Conservation (phyloP, 140 eudicot genomes). For the Erigeron philadelphicus region DNA sequence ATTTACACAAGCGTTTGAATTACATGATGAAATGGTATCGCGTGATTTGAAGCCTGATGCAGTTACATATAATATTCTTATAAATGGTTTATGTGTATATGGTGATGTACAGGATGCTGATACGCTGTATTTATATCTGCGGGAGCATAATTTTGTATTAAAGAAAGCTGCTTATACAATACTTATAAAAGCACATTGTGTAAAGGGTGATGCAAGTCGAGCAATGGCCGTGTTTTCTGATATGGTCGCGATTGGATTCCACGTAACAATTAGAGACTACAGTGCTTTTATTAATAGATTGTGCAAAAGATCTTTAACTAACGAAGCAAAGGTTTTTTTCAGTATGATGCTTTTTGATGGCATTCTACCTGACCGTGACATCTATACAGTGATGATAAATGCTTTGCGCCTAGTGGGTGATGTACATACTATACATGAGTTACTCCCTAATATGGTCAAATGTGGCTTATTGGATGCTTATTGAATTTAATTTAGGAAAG, state of each 20-base stretch:
- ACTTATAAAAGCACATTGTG: slow-evolving; percentile 84
- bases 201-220: slow-evolving; percentile 56
- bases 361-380: slow-evolving; percentile 40
- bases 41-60: slow-evolving; percentile 48
- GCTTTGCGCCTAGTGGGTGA: slow-evolving; percentile 42
- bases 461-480: slow-evolving; percentile 34
- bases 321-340: slow-evolving; percentile 58
- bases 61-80: slow-evolving; percentile 69
- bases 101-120: slow-evolving; percentile 63
- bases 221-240: slow-evolving; percentile 49
- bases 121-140: slow-evolving; percentile 38
- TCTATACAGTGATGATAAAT: slow-evolving; percentile 44
- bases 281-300: slow-evolving; percentile 67
- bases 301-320: slow-evolving; percentile 57
- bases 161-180: slow-evolving; percentile 58
- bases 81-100: slow-evolving; percentile 60
- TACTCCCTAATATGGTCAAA: slow-evolving; percentile 49
- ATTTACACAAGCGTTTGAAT: slow-evolving; percentile 44
- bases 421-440: slow-evolving; percentile 30
- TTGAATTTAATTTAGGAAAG: not conserved
- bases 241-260: slow-evolving; percentile 60
- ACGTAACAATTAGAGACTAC: slow-evolving; percentile 60
- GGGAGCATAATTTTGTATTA: slow-evolving; percentile 35
- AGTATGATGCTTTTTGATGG: slow-evolving; percentile 51
- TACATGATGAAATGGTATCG: slow-evolving; percentile 52